A percentile compares a stretch with the other conserved stretches of the same genome.
phyloP scores from a whole-genome alignment of 2,329 filamentous ascomycete species.

The Fusarium camptoceras region DNA sequence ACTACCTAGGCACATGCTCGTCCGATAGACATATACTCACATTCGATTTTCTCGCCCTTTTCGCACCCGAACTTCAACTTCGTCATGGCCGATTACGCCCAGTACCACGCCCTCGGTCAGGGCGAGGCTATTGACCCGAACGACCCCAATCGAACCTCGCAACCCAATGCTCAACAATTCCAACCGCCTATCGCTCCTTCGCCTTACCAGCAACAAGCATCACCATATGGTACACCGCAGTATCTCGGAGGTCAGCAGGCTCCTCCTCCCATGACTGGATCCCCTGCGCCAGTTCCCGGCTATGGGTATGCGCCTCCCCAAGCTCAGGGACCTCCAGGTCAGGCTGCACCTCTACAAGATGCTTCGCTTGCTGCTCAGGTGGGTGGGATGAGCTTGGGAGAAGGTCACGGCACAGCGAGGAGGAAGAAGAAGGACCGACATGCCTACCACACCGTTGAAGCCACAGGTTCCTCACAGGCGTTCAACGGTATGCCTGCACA shows the following conservation, averaged over 20 bases:
- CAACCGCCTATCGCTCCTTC: constrained; percentile 65
- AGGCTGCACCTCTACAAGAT: constrained; percentile 56
- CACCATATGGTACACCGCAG: constrained; percentile 55
- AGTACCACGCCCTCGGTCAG: constrained; percentile 68
- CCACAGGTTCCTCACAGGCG: constrained; percentile 73
- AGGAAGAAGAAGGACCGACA: constrained; percentile 96
- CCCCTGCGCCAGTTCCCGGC: constrained; percentile 43
- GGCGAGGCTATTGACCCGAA: constrained; percentile 66
- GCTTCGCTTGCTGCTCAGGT: constrained; percentile 76
- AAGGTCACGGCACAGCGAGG: constrained; percentile 62
- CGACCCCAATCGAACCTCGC: constrained; percentile 63
- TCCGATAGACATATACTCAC: constrained; percentile 42
- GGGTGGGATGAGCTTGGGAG: constrained; percentile 77
- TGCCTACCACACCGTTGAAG: constrained; percentile 88
- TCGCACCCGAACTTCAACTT: constrained; percentile 22
- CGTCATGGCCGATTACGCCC: constrained; percentile 66
- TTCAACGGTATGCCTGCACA: constrained; percentile 76
- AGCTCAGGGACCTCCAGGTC: constrained; percentile 42
- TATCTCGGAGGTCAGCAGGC: constrained; percentile 54
- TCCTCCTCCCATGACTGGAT: constrained; percentile 41
- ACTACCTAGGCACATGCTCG: constrained; percentile 41
- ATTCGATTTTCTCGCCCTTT: constrained; percentile 35
- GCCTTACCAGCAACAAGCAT: constrained; percentile 62
- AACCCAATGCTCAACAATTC: constrained; percentile 67
- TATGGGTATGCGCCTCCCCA: constrained; percentile 48